Base-by-base conservation (phyloP, 208 protist genomes). In the Crithidia bombi region DNA sequence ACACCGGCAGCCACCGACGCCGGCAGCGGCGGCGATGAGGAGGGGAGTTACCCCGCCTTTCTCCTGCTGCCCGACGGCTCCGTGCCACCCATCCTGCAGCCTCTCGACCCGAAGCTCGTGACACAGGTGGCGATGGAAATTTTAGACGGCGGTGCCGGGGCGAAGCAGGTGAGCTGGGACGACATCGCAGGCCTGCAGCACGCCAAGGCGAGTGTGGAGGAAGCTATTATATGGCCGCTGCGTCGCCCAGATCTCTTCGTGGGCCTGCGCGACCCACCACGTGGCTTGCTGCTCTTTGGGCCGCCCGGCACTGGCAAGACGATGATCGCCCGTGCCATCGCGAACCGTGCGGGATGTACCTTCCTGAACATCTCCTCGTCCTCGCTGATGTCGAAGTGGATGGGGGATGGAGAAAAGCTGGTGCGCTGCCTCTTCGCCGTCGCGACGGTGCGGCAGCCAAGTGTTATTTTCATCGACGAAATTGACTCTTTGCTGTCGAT, bases 391-490 rank as follows among this genome's bases (percentile, higher is more conserved):
- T 91, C 79, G 15, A 97, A 97, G 81, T 98, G 85, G 87, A 69
- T 94, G 63, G 96, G 96, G 30, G 96, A 98, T 17, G 82, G 87
- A 5, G 92, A 98, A 75, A 96, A 97, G 74, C 70, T 97, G 44
- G 91, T 98, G 35, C 85, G 89, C 35, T 87, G 85, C 62, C 65
- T 98, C 21, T 98, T 98, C 79, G 87, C 87, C 33, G 83, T 97
- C 32, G 96, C 96, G 14, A 82, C 73, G 4, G 78, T 92, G 38
- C 85, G 87, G 63, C 85, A 95, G 64, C 94, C 94, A 15, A 82
- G 81, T 39, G 90, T 98, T 35, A 90, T 98, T 33, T 98, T 98
- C 68, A 94, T 98, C 51, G 96, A 98, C 62, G 96, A 98, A 73
- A 89, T 98, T 43, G 98, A 99, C 75, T 91, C 86, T 0, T 74